Evolutionary conservation across 2,329 filamentous ascomycete genomes (phyloP), one percentile per base, ranked within the genome.

Genomic region (Trichophyton schoenleinii): DNA sequence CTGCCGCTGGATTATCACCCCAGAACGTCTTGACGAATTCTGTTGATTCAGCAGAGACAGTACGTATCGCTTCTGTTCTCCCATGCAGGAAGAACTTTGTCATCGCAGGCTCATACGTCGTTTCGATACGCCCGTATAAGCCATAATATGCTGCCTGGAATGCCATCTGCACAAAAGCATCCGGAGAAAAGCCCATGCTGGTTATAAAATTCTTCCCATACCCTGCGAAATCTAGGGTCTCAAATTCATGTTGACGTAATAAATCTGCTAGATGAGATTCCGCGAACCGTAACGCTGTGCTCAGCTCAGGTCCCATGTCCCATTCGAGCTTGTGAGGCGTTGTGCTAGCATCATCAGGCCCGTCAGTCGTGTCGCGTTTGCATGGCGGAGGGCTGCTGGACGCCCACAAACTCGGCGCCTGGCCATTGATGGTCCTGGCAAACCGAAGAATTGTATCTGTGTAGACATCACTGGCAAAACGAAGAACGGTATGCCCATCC

Each of bases 141-240:
- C 94, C 94, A 70, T 96, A 99, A 78, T 99, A 97, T 0, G 94
- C 92, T 3, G 92, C 92, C 73, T 99, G 94, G 77, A 96, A 96
- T 0, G 94, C 94, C 92, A 99, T 97, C 74, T 99, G 94, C 20
- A 99, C 89, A 71, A 96, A 99, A 0, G 94, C 94, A 72, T 97
- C 94, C 0, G 94, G 92, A 0, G 92, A 97, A 75, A 97, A 95
- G 6, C 92, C 92, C 86, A 95, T 95, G 0, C 88, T 90, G 0
- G 91, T 97, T 74, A 99, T 96, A 71, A 96, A 96, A 74, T 94
- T 96, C 79, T 96, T 96, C 66, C 94, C 94, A 68, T 95, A 99
- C 25, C 86, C 84, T 57, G 79, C 77, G 68, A 97, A 97, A 67
- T 97, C 92, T 3, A 97, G 80, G 11, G 91, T 95, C 64, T 91